These are phyloP conservation scores for Ceratocystis albifundus DNA, from an alignment of 2,329 filamentous ascomycete species.

Conservation along the genomic window DNA sequence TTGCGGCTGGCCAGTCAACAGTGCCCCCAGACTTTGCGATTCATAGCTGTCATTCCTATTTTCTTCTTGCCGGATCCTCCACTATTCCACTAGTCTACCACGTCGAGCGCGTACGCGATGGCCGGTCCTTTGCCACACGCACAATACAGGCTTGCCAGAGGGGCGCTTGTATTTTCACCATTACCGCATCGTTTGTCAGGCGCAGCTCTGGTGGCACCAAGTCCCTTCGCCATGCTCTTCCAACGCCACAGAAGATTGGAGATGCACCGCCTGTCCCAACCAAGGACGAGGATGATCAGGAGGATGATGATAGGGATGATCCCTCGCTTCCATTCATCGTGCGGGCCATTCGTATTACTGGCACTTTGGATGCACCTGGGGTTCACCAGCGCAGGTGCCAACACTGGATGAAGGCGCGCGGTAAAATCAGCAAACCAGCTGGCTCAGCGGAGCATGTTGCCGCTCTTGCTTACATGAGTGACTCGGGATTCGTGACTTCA, in stretches of 20 bases:
- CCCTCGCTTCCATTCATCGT: slow-evolving; percentile 41
- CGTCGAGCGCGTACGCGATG: slow-evolving; percentile 85
- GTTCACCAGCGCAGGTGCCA: slow-evolving; percentile 57
- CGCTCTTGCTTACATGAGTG: slow-evolving; percentile 85
- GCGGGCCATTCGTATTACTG: slow-evolving; percentile 34
- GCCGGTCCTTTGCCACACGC: slow-evolving; percentile 76
- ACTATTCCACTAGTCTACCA: slow-evolving; percentile 85
- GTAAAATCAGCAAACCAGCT: slow-evolving; percentile 59
- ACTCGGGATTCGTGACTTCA: slow-evolving; percentile 88
- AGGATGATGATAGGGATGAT: slow-evolving; percentile 37
- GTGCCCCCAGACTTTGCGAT: slow-evolving; percentile 69
- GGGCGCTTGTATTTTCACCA: slow-evolving; percentile 86
- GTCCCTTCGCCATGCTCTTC: slow-evolving; percentile 53
- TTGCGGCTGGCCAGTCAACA: slow-evolving; percentile 78
- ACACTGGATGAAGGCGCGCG: slow-evolving; percentile 65
- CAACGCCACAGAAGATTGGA: slow-evolving; percentile 40
- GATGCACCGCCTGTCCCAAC: slow-evolving; percentile 31
- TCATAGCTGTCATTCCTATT: slow-evolving; percentile 99
- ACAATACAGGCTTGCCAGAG: slow-evolving; percentile 92
- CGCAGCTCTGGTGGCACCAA: slow-evolving; percentile 44
- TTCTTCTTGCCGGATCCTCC: slow-evolving; percentile 78
- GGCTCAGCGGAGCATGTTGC: slow-evolving; percentile 71
- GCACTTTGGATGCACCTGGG: slow-evolving; percentile 32
- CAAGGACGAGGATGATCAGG: slow-evolving; percentile 33
- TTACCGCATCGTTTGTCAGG: slow-evolving; percentile 77